Evolutionary conservation across 2,329 filamentous ascomycete genomes (phyloP).

Genomic region (Sporothrix euskadiensis): DNA sequence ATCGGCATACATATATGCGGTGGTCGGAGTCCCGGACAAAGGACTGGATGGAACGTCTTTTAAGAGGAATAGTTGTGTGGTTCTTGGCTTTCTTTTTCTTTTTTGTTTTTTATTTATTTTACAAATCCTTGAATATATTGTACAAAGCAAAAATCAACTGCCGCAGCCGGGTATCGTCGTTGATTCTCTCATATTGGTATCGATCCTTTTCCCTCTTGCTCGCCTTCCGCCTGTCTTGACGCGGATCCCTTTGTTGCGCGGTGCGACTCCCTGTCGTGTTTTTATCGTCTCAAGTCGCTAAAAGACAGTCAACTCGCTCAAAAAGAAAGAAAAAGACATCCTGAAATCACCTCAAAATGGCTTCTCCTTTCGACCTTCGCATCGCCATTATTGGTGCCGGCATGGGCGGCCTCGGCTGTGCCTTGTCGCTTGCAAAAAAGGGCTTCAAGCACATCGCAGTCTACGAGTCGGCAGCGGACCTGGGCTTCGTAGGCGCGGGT

Average conservation of each 20-base stretch:
- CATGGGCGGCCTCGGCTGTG: conserved; percentile 75
- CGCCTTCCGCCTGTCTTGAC: not conserved
- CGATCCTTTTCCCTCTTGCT: not conserved
- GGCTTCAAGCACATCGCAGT: conserved; percentile 74
- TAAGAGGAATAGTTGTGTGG: not conserved
- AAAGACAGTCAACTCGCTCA: not conserved
- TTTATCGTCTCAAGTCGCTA: not conserved
- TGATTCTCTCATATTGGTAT: not conserved
- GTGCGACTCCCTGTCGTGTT: not conserved
- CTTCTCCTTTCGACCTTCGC: conserved; percentile 37
- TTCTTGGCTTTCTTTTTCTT: not conserved
- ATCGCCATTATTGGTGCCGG: conserved; percentile 49
- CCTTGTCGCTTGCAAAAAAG: conserved; percentile 71
- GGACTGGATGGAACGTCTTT: not conserved
- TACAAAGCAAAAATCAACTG: not conserved
- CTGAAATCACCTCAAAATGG: conserved; percentile 30
- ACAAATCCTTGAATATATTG: too few species aligned
- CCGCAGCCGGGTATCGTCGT: not conserved
- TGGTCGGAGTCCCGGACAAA: not conserved
- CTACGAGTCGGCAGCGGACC: conserved; percentile 69
- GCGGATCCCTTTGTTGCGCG: not conserved
- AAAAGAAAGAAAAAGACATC: not conserved
- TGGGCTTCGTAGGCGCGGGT: conserved; percentile 81
- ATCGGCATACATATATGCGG: conserved; percentile 23
- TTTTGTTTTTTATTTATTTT: not conserved